A percentile compares a stretch with the other conserved stretches of the same genome.
Conservation (phyloP, 2,329 filamentous ascomycete genomes). For the Zasmidium cellare region DNA sequence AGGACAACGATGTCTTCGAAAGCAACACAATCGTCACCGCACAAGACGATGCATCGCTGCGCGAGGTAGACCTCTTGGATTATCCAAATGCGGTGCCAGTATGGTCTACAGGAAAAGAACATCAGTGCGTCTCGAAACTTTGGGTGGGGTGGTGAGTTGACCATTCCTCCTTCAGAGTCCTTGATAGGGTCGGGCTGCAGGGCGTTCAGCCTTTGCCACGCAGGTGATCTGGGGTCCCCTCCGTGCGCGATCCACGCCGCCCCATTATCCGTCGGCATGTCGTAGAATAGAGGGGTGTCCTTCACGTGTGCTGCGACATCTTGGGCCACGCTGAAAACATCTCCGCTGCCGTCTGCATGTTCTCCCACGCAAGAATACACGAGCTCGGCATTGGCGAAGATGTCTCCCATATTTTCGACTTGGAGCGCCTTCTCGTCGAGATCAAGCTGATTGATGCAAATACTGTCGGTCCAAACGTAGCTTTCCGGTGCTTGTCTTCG, state of each 20-base stretch:
- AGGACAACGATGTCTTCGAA: no score
- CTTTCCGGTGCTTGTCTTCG: neutral
- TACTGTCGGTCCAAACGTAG: slow-evolving; percentile 4
- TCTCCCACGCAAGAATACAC: neutral
- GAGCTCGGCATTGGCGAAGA: neutral
- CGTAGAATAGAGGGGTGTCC: no score
- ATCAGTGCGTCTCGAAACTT: no score
- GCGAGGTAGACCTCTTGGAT: neutral
- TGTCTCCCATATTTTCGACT: slow-evolving; percentile 1
- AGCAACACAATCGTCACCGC: no score
- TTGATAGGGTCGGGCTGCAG: no score
- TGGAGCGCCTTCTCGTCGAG: slow-evolving; percentile 2
- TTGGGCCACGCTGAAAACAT: neutral
- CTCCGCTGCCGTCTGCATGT: neutral
- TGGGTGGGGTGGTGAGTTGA: no score
- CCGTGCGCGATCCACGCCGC: no score
- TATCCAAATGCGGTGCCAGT: neutral
- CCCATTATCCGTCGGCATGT: no score
- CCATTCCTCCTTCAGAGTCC: no score
- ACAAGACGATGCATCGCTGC: no score
- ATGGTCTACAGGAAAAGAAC: neutral
- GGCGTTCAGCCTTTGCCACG: no score
- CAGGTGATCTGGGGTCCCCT: no score
- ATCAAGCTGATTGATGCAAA: slow-evolving; percentile 6
- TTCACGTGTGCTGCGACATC: neutral